Conservation (phyloP, 345 rosid genomes). For the Linum tenue region DNA sequence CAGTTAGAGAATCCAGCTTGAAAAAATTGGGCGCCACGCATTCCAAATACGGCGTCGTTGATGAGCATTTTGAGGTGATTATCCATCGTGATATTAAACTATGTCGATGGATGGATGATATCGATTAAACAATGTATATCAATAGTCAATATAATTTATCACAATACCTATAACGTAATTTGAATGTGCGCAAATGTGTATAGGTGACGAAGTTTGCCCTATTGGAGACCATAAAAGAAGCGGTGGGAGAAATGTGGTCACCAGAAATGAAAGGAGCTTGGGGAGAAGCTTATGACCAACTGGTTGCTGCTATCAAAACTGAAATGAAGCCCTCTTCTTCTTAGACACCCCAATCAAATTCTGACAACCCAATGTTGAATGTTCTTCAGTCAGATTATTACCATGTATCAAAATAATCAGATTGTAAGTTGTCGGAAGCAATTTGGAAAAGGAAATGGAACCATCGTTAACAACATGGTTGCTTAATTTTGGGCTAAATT, state of each 20-base stretch:
- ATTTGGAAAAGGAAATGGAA: too few species aligned
- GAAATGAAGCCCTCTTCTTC: slow-evolving; percentile 44
- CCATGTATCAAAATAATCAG: too few species aligned
- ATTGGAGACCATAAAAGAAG: slow-evolving; percentile 65
- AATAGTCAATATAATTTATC: too few species aligned
- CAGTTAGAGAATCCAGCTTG: slow-evolving; percentile 57
- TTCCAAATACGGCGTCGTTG: slow-evolving; percentile 49
- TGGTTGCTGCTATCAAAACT: slow-evolving; percentile 54
- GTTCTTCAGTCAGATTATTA: too few species aligned
- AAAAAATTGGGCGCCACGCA: slow-evolving; percentile 62
- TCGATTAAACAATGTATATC: too few species aligned
- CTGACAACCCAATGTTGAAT: too few species aligned
- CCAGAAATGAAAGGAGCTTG: slow-evolving; percentile 73
- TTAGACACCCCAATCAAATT: too few species aligned
- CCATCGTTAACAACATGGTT: too few species aligned
- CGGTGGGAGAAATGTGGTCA: slow-evolving; percentile 80
- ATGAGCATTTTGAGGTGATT: slow-evolving; percentile 67
- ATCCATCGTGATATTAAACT: neutral
- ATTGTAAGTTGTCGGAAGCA: too few species aligned
- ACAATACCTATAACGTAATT: neutral
- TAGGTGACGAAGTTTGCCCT: slow-evolving; percentile 68
- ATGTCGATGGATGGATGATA: too few species aligned
- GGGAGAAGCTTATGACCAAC: slow-evolving; percentile 69
- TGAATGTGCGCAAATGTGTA: neutral
- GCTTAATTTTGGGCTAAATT: too few species aligned